phyloP scores from a whole-genome alignment of 495 filamentous ascomycete genomes.

The Hypoxylon lenormandii region DNA sequence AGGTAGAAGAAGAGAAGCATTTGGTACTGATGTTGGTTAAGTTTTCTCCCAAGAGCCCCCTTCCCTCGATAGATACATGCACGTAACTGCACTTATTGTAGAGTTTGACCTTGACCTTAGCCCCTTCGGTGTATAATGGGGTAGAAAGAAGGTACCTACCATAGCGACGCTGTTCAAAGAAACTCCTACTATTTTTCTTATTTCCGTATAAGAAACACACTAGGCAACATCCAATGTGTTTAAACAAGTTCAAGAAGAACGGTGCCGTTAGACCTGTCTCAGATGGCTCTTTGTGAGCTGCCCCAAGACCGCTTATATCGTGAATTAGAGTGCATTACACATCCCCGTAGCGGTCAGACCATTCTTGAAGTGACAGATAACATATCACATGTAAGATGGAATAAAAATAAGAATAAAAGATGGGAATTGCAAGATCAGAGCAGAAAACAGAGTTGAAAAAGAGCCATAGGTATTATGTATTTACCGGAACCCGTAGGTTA shows the following conservation, averaged over 20 bases:
- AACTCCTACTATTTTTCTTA: background rate
- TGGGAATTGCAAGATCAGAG: constrained; percentile 6
- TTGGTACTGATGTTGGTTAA: no score
- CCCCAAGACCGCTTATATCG: background rate
- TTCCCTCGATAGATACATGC: no score
- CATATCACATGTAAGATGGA: constrained; percentile 7
- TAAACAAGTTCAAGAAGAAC: background rate
- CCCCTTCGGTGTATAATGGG: no score
- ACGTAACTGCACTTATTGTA: no score
- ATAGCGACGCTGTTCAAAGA: no score
- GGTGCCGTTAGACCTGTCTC: constrained; percentile 1
- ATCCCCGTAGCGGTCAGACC: background rate
- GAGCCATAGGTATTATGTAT: constrained; percentile 49
- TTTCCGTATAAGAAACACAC: background rate
- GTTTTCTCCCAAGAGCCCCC: no score
- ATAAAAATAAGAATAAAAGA: background rate
- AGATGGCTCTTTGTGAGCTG: constrained; percentile 4
- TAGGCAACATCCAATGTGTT: background rate
- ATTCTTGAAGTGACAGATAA: background rate
- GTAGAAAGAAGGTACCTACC: no score
- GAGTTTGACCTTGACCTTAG: no score
- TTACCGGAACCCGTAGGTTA: constrained; percentile 29
- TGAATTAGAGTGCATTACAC: no score
- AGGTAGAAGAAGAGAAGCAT: no score
- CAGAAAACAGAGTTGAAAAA: constrained; percentile 18